Evolutionary conservation across 805 yeast genomes (phyloP), one percentile per base, ranked within the genome.

Genomic region (Brettanomyces nanus): DNA sequence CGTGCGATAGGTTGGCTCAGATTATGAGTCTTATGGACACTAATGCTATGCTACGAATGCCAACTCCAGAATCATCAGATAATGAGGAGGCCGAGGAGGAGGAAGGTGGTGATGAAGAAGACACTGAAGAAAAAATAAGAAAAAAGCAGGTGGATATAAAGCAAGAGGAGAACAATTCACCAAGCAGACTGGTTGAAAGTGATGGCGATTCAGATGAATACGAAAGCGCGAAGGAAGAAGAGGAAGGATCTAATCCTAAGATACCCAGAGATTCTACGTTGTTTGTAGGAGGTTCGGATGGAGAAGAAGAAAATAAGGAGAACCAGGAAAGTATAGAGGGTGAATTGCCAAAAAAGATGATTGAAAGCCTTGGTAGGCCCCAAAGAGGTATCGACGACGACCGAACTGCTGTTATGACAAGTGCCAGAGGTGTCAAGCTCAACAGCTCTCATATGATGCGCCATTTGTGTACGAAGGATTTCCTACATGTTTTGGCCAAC

Each of bases 401-500:
- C 13, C 22, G 33, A 14, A 13, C 10, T 18, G 31, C 19, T 31
- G 38, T 35, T 17, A 11, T 28, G 19, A 37, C 39, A 7, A 31
- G 29, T n/a, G 23, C 40, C 5, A 38, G 44, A 25, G 47, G 47
- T 19, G 33, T 49, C 15, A 17, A 23, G 22, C 27, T 49, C 19
- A 28, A 42, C 17, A 30, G 45, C 15, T 32, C 27, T 11, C 31
- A 39, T 7, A 36, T 51, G 7, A 42, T 18, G 15, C 39, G 39
- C 27, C 38, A 48, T n/a, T 26, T 50, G 4, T 36, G 53, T 7
- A 31, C 42, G 9, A 30, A 45, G 37, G 49, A 50, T 3, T 35
- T 29, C 18, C 43, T 51, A 27, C 39, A 40, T 6, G 15, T 47
- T 4, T 32, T 50, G 19, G 42, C 47, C 4, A 29, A 33, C 19